These are phyloP conservation scores for Cryphonectria radicalis DNA, from an alignment of 2,329 filamentous ascomycete genomes.

Conservation along the genomic window DNA sequence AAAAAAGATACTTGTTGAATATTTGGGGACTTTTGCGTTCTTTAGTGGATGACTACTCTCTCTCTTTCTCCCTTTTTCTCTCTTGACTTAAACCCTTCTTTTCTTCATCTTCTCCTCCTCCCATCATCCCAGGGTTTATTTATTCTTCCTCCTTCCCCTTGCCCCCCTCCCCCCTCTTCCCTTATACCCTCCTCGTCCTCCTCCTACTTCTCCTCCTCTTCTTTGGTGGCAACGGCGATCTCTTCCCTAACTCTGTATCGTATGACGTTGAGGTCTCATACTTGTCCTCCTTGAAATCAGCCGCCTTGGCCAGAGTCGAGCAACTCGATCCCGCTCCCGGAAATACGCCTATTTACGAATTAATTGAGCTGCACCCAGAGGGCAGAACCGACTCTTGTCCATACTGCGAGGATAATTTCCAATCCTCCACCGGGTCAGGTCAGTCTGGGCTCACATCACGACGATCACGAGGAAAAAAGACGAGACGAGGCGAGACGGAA, in stretches of 20 bases:
- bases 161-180: neutral
- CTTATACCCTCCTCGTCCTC: neutral
- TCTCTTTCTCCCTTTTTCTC: neutral
- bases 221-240: too few species aligned
- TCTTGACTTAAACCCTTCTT: neutral
- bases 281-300: neutral
- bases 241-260: too few species aligned
- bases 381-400: neutral
- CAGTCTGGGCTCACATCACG: conserved; percentile 7
- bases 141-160: neutral
- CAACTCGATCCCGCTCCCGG: neutral
- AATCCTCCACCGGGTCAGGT: neutral
- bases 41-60: neutral
- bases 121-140: neutral
- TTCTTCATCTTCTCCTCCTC: neutral
- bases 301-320: neutral
- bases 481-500: conserved; percentile 4
- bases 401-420: neutral
- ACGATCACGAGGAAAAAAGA: conserved; percentile 5
- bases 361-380: neutral
- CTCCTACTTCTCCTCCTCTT: neutral
- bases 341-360: neutral
- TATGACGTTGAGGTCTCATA: neutral
- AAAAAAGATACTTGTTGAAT: neutral
- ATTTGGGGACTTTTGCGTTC: neutral